Conservation (phyloP, 1,284 basidiomycete genomes). For the Malassezia equina region DNA sequence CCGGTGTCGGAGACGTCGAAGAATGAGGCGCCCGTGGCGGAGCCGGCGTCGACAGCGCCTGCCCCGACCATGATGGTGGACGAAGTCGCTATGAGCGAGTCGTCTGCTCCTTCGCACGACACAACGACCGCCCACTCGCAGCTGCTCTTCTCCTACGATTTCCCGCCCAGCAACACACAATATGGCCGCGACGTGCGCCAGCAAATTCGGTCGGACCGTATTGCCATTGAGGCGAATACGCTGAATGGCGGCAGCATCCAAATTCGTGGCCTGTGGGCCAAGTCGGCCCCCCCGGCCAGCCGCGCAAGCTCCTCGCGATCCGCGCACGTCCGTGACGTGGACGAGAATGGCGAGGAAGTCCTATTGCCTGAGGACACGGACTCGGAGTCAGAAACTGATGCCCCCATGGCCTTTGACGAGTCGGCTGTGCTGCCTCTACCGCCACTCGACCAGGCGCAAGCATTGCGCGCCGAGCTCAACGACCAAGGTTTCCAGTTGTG, state of each 20-base stretch:
- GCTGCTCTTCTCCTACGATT: constrained; percentile 9
- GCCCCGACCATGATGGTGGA: no score
- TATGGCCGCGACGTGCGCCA: constrained; percentile 10
- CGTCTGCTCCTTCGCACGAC: no score
- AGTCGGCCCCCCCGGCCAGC: not conserved
- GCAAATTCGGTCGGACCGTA: not conserved
- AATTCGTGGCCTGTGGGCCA: constrained; percentile 10
- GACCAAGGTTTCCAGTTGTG: constrained; percentile 13
- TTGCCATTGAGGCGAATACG: constrained; percentile 2
- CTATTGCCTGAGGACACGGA: constrained; percentile 5
- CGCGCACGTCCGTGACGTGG: constrained; percentile 14
- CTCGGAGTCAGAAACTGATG: not conserved
- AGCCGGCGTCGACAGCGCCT: no score
- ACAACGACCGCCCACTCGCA: not conserved
- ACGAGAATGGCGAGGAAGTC: constrained; percentile 14
- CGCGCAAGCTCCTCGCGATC: constrained; percentile 10
- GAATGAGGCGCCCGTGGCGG: no score
- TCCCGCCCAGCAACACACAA: constrained; percentile 5
- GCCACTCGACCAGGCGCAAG: not conserved
- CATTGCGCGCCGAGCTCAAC: constrained; percentile 12
- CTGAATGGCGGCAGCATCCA: constrained; percentile 8
- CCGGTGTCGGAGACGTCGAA: no score
- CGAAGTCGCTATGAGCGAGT: no score
- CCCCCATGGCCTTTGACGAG: not conserved
- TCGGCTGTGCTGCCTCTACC: not conserved